Conservation (phyloP, 1,284 basidiomycete genomes). For the Apiotrichum siamense region DNA sequence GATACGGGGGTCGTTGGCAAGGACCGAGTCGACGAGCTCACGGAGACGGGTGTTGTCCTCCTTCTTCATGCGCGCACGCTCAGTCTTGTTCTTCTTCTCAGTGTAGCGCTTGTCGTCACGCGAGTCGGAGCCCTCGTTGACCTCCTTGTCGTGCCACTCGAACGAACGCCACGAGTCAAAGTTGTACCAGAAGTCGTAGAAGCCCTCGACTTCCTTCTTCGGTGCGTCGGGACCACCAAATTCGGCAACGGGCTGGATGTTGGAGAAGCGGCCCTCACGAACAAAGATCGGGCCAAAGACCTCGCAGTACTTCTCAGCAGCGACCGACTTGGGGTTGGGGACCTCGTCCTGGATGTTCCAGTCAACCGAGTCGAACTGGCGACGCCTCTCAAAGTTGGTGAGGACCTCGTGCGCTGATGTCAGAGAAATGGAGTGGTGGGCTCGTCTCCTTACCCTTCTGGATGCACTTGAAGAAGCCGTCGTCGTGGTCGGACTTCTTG, state of each 20-base stretch:
- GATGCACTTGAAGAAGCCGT: conserved; percentile 99
- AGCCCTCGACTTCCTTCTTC: conserved; percentile 80
- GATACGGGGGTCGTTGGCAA: conserved; percentile 87
- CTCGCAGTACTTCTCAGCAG: conserved; percentile 55
- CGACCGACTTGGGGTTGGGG: conserved; percentile 57
- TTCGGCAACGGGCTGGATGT: conserved; percentile 74
- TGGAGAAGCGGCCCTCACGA: conserved; percentile 86
- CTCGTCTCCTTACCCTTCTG: conserved; percentile 58
- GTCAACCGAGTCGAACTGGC: conserved; percentile 96
- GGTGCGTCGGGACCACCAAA: conserved; percentile 67
- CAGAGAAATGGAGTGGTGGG: background rate
- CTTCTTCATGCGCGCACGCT: conserved; percentile 93
- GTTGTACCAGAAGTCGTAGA: conserved; percentile 99
- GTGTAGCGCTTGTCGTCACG: conserved; percentile 98
- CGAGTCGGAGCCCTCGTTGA: conserved; percentile 95
- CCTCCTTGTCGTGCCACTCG: conserved; percentile 97
- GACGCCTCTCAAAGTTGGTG: conserved; percentile 75
- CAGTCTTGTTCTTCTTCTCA: conserved; percentile 99
- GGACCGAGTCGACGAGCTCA: conserved; percentile 76
- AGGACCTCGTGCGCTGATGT: conserved; percentile 77
- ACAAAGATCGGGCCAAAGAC: conserved; percentile 74
- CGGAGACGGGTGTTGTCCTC: conserved; percentile 92
- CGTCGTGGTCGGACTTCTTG: conserved; percentile 96
- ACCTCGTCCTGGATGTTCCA: conserved; percentile 74
- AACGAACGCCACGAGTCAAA: conserved; percentile 98